Evolutionary conservation across 2,329 filamentous ascomycete genomes (phyloP).

Genomic region (Allantophomopsis cytisporea): DNA sequence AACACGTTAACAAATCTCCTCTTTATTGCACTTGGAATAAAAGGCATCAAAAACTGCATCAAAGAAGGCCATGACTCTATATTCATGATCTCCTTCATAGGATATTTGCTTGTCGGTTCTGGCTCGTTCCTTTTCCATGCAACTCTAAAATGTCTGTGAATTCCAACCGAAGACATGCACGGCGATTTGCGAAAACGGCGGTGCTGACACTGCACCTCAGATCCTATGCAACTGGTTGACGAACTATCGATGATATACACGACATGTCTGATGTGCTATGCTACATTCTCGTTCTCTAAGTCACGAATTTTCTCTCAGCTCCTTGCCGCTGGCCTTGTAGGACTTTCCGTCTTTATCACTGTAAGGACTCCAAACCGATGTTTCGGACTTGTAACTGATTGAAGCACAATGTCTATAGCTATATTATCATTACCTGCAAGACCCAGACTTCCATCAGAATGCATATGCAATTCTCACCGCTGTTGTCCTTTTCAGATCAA

Average conservation of each 20-base stretch:
- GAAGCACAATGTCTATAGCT: conserved; percentile 12
- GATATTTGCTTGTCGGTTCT: conserved; percentile 22
- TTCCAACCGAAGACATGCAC: neutral
- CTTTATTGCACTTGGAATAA: conserved; percentile 66
- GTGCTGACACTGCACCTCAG: conserved; percentile 18
- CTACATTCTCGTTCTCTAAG: conserved; percentile 50
- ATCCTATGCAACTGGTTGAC: conserved; percentile 59
- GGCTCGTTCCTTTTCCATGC: conserved; percentile 25
- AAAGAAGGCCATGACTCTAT: conserved; percentile 61
- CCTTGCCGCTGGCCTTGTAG: conserved; percentile 35
- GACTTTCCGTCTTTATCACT: conserved; percentile 46
- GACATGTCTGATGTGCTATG: conserved; percentile 55
- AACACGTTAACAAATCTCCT: conserved; percentile 72
- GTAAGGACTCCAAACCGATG: conserved; percentile 2
- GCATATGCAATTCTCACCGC: conserved; percentile 55
- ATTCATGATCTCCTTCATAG: conserved; percentile 51
- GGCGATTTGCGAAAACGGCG: neutral
- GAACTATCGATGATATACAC: conserved; percentile 63
- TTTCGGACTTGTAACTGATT: neutral
- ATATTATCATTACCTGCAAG: conserved; percentile 63
- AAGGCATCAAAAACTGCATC: conserved; percentile 62
- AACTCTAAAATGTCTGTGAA: conserved; percentile 23
- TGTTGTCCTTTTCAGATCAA: conserved; percentile 46
- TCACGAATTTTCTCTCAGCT: conserved; percentile 27
- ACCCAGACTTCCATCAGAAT: conserved; percentile 60